phyloP scores from a whole-genome alignment of 2,329 filamentous ascomycete species.

The Colletotrichum abscissum region DNA sequence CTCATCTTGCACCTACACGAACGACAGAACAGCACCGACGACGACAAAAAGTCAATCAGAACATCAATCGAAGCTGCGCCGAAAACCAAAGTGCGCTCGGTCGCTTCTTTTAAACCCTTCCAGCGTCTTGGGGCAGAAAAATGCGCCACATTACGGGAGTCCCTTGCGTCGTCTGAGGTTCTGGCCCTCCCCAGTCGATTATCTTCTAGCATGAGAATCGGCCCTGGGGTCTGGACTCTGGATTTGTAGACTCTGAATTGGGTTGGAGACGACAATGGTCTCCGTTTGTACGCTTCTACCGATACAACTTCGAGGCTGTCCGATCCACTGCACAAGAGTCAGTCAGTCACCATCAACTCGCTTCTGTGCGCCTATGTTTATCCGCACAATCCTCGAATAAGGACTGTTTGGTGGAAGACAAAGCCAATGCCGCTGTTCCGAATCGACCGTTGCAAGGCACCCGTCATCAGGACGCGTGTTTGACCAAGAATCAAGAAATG shows the following conservation, averaged over 20 bases:
- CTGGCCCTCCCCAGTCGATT: slow-evolving; percentile 17
- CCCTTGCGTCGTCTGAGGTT: slow-evolving; percentile 33
- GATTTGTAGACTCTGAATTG: neutral
- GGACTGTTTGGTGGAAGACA: neutral
- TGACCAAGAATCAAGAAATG: neutral
- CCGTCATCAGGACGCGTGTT: slow-evolving; percentile 1
- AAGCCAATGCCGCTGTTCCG: slow-evolving; percentile 20
- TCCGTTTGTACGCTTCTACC: neutral
- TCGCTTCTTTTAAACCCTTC: neutral
- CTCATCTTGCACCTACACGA: neutral
- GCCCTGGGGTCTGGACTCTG: neutral
- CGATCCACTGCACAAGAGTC: neutral
- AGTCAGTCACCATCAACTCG: neutral
- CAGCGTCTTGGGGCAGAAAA: neutral
- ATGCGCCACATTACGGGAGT: slow-evolving; percentile 16
- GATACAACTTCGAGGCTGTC: neutral
- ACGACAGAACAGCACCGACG: neutral
- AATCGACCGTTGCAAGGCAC: neutral
- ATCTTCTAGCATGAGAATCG: slow-evolving; percentile 6
- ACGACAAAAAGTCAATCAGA: slow-evolving; percentile 8
- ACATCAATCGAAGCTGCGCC: neutral
- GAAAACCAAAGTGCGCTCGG: slow-evolving; percentile 11
- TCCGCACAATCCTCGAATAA: neutral
- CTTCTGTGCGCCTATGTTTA: neutral
- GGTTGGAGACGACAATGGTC: neutral